Evolutionary conservation across 768 basidiomycete species (phyloP).

Genomic region (Suillus spraguei): DNA sequence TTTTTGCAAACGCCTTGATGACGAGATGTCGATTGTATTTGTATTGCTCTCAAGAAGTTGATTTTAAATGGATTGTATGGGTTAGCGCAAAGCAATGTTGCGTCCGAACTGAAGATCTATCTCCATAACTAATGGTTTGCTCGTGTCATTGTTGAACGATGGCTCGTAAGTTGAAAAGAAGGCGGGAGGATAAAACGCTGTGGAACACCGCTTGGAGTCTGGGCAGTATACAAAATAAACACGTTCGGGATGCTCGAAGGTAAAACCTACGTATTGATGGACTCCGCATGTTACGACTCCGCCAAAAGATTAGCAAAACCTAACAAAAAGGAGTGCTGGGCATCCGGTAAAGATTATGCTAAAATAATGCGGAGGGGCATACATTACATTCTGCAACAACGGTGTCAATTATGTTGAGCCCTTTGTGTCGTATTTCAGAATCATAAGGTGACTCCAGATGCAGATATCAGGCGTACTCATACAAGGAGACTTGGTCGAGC

Average conservation of each 20-base stretch:
- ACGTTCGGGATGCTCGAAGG: neutral
- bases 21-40: neutral
- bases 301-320: slow-evolving; percentile 1
- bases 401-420: neutral
- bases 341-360: neutral
- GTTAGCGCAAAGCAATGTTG: neutral
- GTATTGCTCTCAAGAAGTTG: neutral
- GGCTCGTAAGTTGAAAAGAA: slow-evolving; percentile 4
- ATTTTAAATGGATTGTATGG: neutral
- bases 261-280: neutral
- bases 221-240: neutral
- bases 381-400: slow-evolving; percentile 1
- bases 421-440: neutral
- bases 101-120: neutral
- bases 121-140: neutral
- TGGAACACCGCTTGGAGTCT: neutral
- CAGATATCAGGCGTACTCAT: neutral
- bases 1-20: slow-evolving; percentile 40
- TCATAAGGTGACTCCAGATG: neutral
- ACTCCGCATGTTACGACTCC: neutral
- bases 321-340: neutral
- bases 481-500: neutral
- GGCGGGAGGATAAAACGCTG: neutral
- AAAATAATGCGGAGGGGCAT: neutral
- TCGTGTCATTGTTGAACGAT: neutral